phyloP scores from a whole-genome alignment of 768 basidiomycete genomes.

The Panaeolus papilionaceus region DNA sequence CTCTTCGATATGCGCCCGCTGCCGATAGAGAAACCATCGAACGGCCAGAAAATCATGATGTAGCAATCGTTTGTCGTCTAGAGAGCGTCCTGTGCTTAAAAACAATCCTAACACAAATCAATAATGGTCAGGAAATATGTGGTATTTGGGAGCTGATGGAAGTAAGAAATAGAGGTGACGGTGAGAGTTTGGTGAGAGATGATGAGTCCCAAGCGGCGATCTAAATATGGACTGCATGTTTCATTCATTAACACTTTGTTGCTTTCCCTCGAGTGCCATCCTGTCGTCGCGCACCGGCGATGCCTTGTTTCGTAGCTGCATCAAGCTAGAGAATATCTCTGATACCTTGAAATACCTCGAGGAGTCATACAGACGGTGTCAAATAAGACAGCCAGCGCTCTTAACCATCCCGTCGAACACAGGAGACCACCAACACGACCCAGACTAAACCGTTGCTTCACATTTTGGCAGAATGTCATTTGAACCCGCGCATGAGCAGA shows the following conservation, averaged over 20 bases:
- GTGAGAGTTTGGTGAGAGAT: neutral
- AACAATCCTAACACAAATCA: neutral
- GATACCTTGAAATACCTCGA: neutral
- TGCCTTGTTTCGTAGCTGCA: neutral
- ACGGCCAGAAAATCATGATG: neutral
- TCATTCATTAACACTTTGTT: neutral
- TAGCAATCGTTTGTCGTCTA: neutral
- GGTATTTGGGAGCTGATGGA: neutral
- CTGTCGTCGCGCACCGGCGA: neutral
- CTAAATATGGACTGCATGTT: conserved; percentile 6
- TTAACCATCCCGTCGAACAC: neutral
- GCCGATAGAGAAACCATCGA: neutral
- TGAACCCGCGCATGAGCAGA: neutral
- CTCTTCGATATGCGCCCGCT: neutral
- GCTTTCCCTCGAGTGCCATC: conserved; percentile 1
- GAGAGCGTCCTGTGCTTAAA: neutral
- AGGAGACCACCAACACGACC: neutral
- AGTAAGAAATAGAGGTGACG: neutral
- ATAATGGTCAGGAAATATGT: neutral
- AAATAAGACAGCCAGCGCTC: conserved; percentile 1
- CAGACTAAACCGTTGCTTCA: neutral
- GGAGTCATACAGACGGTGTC: neutral
- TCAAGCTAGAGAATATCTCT: neutral
- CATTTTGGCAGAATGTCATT: neutral
- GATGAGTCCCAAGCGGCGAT: neutral